A percentile compares a stretch with the other conserved stretches of the same genome.
phyloP scores from a whole-genome alignment of 305 asterid species.

The Euphrasia arctica region DNA sequence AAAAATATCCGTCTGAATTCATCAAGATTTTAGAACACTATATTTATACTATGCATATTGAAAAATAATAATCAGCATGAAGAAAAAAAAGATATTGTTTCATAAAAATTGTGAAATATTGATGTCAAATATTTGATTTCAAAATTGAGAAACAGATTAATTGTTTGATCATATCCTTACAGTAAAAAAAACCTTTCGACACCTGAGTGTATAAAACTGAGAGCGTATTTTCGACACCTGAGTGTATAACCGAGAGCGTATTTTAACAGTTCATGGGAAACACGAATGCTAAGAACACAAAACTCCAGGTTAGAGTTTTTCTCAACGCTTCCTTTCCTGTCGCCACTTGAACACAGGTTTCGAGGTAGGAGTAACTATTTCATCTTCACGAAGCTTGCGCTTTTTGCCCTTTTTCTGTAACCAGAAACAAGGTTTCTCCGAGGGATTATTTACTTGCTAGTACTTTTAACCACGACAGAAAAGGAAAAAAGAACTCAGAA shows the following conservation, averaged over 20 bases:
- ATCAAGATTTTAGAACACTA: too few species aligned
- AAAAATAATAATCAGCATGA: too few species aligned
- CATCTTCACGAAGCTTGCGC: conserved; percentile 82
- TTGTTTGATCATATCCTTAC: too few species aligned
- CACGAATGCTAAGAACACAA: not conserved
- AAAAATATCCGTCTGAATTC: too few species aligned
- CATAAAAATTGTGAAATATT: too few species aligned
- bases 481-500: not conserved
- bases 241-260: not conserved
- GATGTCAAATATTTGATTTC: too few species aligned
- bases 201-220: too few species aligned
- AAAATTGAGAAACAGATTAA: too few species aligned
- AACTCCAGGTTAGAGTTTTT: not conserved
- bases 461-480: not conserved
- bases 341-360: conserved; percentile 79
- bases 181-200: too few species aligned
- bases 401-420: conserved; percentile 80
- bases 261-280: not conserved
- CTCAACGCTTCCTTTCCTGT: conserved; percentile 66
- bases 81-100: too few species aligned
- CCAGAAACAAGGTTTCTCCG: conserved; percentile 1
- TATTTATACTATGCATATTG: too few species aligned
- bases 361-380: conserved; percentile 50
- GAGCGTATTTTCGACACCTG: too few species aligned
- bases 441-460: not conserved